These are phyloP conservation scores for Bertia moriformis DNA, from an alignment of 2,329 filamentous ascomycete genomes.

Conservation along the genomic window DNA sequence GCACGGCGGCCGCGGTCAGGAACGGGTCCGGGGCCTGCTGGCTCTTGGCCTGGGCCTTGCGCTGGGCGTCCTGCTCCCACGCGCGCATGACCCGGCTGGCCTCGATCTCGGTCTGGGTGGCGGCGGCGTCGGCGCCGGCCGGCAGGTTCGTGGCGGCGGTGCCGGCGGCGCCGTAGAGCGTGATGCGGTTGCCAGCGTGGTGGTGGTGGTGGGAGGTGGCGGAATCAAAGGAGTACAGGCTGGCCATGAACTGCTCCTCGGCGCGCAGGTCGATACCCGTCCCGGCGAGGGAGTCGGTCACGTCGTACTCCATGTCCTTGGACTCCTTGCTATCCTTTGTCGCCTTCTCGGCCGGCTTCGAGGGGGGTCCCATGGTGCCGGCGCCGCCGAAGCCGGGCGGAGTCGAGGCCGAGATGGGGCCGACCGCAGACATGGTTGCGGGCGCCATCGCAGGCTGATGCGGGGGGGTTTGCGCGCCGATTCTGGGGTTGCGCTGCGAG, in stretches of 20 bases:
- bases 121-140: slow-evolving; percentile 23
- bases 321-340: too few species aligned
- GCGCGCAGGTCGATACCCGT: slow-evolving; percentile 78
- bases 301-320: slow-evolving; percentile 54
- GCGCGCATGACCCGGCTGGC: slow-evolving; percentile 51
- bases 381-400: too few species aligned
- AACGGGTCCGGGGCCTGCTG: slow-evolving; percentile 65
- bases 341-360: slow-evolving; percentile 44
- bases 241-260: slow-evolving; percentile 70
- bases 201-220: slow-evolving; percentile 36
- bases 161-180: slow-evolving; percentile 47
- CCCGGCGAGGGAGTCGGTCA: slow-evolving; percentile 69
- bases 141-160: slow-evolving; percentile 53
- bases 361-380: slow-evolving; percentile 42
- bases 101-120: slow-evolving; percentile 46
- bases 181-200: slow-evolving; percentile 36
- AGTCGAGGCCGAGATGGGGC: too few species aligned
- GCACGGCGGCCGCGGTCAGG: slow-evolving; percentile 46
- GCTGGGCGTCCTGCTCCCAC: slow-evolving; percentile 51
- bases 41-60: slow-evolving; percentile 41
- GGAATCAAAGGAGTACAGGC: slow-evolving; percentile 37
- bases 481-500: too few species aligned
- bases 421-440: too few species aligned
- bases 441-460: too few species aligned
- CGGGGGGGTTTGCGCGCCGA: too few species aligned